Evolutionary conservation across 148 eudicot genomes (phyloP).

Genomic region (Selenicereus undatus): DNA sequence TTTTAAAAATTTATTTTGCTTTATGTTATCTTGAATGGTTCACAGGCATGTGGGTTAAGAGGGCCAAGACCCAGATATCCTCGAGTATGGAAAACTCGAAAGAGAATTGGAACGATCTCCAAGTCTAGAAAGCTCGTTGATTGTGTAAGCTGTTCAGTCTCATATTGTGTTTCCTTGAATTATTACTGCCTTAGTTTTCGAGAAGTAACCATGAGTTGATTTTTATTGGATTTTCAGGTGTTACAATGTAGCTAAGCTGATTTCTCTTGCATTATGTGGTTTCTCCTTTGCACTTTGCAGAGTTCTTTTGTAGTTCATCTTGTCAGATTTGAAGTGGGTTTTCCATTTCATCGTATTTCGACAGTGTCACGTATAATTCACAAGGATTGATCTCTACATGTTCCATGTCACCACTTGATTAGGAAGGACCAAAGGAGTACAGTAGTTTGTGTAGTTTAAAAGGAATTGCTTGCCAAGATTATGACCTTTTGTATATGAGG

Average conservation of each 20-base stretch:
- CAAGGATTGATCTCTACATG: background rate
- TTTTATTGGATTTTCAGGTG: background rate
- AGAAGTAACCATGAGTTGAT: background rate
- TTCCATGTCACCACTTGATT: background rate
- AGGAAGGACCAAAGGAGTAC: background rate
- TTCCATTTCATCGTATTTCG: background rate
- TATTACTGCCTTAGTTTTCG: background rate
- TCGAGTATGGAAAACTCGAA: constrained; percentile 80
- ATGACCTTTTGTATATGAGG: background rate
- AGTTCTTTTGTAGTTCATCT: background rate
- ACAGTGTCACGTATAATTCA: background rate
- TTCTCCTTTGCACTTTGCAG: background rate
- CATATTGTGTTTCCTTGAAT: constrained; percentile 2
- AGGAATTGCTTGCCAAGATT: background rate
- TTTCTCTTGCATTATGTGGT: constrained; percentile 7
- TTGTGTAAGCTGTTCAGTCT: constrained; percentile 49
- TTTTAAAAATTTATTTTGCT: background rate
- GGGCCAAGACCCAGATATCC: constrained; percentile 97
- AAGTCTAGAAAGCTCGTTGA: constrained; percentile 79
- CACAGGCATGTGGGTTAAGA: constrained; percentile 74
- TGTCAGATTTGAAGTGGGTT: background rate
- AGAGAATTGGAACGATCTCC: constrained; percentile 75
- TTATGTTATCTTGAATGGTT: constrained; percentile 1
- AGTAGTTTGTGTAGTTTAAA: background rate
- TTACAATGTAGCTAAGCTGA: background rate